Percentiles rank a stretch among this genome's conserved stretches.
phyloP scores from a whole-genome alignment of 176 grass and related monocot genomes.

The Lolium rigidum region DNA sequence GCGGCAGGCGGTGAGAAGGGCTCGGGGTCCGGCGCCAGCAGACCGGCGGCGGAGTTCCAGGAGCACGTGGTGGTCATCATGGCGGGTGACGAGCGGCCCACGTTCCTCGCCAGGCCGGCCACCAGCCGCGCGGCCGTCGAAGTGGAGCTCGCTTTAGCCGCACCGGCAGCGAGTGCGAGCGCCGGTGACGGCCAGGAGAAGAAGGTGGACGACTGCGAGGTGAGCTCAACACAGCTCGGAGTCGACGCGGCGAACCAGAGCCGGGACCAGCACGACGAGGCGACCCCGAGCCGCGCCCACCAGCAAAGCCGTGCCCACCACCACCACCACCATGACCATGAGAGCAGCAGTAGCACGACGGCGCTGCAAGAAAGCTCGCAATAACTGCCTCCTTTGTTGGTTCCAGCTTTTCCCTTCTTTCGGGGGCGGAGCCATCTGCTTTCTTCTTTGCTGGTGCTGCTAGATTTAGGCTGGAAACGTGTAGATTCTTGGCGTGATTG shows the following conservation, averaged over 20 bases:
- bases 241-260: background rate
- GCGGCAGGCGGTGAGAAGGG: constrained; percentile 37
- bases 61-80: constrained; percentile 54
- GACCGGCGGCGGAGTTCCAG: background rate
- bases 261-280: background rate
- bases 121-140: constrained; percentile 41
- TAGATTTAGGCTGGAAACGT: constrained; percentile 53
- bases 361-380: constrained; percentile 42
- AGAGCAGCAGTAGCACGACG: constrained; percentile 34
- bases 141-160: constrained; percentile 31
- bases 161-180: background rate
- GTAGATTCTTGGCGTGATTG: constrained; percentile 55
- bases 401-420: background rate
- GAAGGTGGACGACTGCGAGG: background rate
- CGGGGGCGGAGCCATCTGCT: background rate
- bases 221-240: background rate
- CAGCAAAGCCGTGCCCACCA: background rate
- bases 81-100: constrained; percentile 72
- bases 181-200: background rate
- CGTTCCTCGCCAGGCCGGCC: constrained; percentile 61
- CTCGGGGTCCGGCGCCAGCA: constrained; percentile 16
- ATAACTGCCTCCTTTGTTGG: constrained; percentile 34
- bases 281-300: background rate
- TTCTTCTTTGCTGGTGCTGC: background rate
- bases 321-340: background rate